Evolutionary conservation across 2,329 filamentous ascomycete species (phyloP).

Genomic region (Mycosphaerella arachidis): DNA sequence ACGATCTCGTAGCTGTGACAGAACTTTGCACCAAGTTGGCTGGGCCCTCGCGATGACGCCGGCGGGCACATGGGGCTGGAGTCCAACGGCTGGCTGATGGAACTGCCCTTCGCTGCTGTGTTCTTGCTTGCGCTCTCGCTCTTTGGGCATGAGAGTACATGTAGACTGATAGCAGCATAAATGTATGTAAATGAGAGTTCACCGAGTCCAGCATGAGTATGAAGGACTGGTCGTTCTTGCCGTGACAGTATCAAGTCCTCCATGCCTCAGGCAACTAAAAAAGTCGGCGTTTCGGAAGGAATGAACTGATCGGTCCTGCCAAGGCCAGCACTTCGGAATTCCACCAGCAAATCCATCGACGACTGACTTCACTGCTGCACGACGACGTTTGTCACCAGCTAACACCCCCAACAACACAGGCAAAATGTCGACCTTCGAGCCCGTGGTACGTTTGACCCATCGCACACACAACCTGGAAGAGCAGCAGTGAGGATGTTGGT

Average conservation of each 20-base stretch:
- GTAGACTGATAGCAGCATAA: no score
- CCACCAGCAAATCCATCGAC: background rate
- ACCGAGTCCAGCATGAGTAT: no score
- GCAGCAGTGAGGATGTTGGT: background rate
- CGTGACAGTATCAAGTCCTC: no score
- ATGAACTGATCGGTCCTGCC: no score
- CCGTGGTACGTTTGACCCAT: conserved; percentile 52
- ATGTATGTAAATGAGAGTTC: no score
- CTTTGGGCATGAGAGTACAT: no score
- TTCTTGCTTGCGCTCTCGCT: no score
- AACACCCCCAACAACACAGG: conserved; percentile 12
- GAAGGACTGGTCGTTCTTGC: no score
- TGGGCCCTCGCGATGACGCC: conserved; percentile 3
- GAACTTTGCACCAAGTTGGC: conserved; percentile 1
- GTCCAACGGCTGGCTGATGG: background rate
- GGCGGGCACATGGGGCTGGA: conserved; percentile 5
- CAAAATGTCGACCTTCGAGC: conserved; percentile 64
- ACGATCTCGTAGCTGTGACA: background rate
- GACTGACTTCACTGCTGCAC: background rate
- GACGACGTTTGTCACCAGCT: background rate
- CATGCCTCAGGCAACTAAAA: no score
- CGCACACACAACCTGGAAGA: background rate
- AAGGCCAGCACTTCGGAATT: background rate
- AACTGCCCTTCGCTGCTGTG: background rate
- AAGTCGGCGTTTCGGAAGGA: no score